Evolutionary conservation across 495 filamentous ascomycete genomes (phyloP), one percentile per base, ranked within the genome.

Genomic region (Xeromyces bisporus): DNA sequence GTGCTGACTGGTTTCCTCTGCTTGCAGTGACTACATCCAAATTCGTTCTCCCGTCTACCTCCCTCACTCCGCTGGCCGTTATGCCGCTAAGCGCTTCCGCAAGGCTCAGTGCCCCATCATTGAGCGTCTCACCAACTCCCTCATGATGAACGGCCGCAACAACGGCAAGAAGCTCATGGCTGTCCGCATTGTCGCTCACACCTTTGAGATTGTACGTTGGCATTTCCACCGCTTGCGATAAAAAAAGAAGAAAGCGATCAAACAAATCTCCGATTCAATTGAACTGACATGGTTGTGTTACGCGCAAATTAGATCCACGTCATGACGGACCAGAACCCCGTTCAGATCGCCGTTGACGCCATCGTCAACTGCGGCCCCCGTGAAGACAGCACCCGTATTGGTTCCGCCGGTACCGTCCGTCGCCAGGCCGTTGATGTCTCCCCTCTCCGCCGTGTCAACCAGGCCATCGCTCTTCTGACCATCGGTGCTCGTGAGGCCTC

Each of bases 91-190:
- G 80, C 79, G 89, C 48, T 99, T 99, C 83, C 78, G 89, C 68
- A 99, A 99, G 75, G 86, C 91, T 55, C 86, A 96, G 75, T 96
- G 89, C 78, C 89, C 89, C 46, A 96, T 99, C 73, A 93, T 99
- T 50, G 89, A 99, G 80, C 87, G 89, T 58, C 77, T 99, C 38
- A 96, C 91, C 68, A 99, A 99, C 75, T 96, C 89, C 15, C 75
- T 99, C 47, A 99, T 99, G 89, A 96, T 96, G 91, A 93, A 99
- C 74, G 89, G 89, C 57, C 91, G 89, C 65, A 99, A 99, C 77
- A 96, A 92, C 80, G 89, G 89, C 66, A 99, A 99, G 79, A 99
- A 99, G 82, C 77, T 96, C 43, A 92, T 91, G 83, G 91, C 89
- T 55, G 85, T 94, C 60, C 85, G 89, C 61, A 99, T 99, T 42